Conservation (phyloP, 139 green algal species). For the Chlorella sp. region DNA sequence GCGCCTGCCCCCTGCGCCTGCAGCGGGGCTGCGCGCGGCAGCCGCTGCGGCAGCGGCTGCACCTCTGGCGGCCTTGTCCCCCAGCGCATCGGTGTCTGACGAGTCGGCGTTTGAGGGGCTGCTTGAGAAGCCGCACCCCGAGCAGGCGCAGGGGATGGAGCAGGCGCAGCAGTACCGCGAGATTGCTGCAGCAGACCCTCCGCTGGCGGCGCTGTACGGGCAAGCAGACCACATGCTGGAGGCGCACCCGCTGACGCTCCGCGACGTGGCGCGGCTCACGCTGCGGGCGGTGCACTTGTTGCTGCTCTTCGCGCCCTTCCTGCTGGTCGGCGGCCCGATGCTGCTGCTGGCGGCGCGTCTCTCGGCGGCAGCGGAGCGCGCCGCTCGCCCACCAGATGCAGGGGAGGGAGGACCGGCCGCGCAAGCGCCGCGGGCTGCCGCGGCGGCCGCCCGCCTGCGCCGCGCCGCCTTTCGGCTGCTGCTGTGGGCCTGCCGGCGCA, state of each 20-base stretch:
- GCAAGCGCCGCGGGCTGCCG: background rate
- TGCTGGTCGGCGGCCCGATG: slow-evolving; percentile 56
- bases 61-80: background rate
- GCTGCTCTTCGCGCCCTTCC: slow-evolving; percentile 67
- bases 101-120: background rate
- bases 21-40: background rate
- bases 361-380: slow-evolving; percentile 8
- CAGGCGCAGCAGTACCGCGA: background rate
- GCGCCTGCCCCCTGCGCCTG: background rate
- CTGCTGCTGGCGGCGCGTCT: slow-evolving; percentile 50
- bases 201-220: slow-evolving; percentile 54
- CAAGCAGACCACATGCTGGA: slow-evolving; percentile 50
- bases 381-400: background rate
- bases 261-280: slow-evolving; percentile 34
- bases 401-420: background rate
- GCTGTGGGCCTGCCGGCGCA: slow-evolving; percentile 47
- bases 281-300: slow-evolving; percentile 54
- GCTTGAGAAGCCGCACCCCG: background rate
- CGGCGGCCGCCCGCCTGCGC: slow-evolving; percentile 24
- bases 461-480: slow-evolving; percentile 56
- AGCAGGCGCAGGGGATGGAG: background rate
- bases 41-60: background rate
- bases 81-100: background rate
- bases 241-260: slow-evolving; percentile 7
- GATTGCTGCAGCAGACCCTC: background rate